Evolutionary conservation across 169 alveolate species (phyloP), one percentile per base, ranked within the genome.

Genomic region (Eimeria sp.): DNA sequence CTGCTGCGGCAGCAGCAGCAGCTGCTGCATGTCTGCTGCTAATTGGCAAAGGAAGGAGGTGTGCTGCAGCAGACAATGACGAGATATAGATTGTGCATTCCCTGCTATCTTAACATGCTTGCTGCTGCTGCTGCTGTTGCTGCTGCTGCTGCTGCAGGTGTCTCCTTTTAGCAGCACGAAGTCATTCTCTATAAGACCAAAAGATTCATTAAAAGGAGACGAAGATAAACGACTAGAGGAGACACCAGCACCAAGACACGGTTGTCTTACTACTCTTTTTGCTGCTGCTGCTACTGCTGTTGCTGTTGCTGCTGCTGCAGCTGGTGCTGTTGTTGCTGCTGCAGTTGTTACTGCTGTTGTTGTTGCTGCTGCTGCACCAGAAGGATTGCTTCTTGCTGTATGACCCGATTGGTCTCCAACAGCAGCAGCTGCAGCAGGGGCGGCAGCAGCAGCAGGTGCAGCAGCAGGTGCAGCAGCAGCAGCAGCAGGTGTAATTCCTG

Each of bases 1-100:
- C 51, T 40, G n/a, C 51, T 27, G 45, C 84, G 16, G 75, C 75
- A 14, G 75, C 75, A 65, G 75, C 75, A 65, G 75, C 75, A 65
- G 75, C 75, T 65, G 75, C 75, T 65, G 75, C 75, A 7, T n/a
- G 13, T 10, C 75, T 65, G 75, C 75, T 65, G 75, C 75, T 58
- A 22, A 14, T 18, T 11, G 18, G 27, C 11, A 27, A 18, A 18
- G 80, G 80, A 18, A 25, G 80, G 18, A 34, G 40, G 40, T 34
- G 40, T 54, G 61, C 61, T 54, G 61, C 61, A 27, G 45, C 84
- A 73, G 30, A 18, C 84, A 73, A 16, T 22, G 51, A 30, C 84
- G 51, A 20, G 84, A 20, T 16, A 27, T 27, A 40, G 80, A 70
- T 40, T 70, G 80, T 40, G 80, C 80, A 40, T 70, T 70, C 16